Base-by-base conservation (phyloP, 106 monocot genomes). In the Apostasia ramifera region DNA sequence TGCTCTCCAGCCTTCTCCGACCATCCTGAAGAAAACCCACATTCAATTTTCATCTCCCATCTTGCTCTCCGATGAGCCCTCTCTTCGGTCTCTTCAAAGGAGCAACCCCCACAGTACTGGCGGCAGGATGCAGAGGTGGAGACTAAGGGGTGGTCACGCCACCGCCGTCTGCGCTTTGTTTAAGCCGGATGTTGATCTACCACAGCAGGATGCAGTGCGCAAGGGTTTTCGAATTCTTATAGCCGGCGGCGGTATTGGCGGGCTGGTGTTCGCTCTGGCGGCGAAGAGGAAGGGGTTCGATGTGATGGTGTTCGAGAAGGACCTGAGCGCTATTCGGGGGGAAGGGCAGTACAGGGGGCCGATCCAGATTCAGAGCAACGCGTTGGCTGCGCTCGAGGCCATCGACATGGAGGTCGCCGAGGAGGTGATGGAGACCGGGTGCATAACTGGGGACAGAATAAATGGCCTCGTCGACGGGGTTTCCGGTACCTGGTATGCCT, bases 331-430 rank as follows among this genome's bases (percentile, higher is more conserved):
- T 6, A 65, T 89, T 47, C 76, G 84, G 74, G 88, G 88, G 11
- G 88, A 89, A 60, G 88, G 88, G 71, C 84, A 82, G 77, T 89
- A 89, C 62, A 79, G 88, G 63, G 88, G 88, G 2, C 88, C 88
- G 1, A 89, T 89, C 47, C 88, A 89, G 80, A 82, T 89, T 41
- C 88, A 89, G 74, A 89, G 88, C 74, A 89, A 85, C 60, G 88
- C 88, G 0, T 38, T 89, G 57, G 88, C 88, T 13, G 84, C 84
- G 45, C 65, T 89, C 11, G 88, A 89, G 69, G 79, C 84, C 2
- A 80, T 89, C 9, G 88, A 89, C 71, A 15, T 77, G 77, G 71
- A 77, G 38, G 84, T 85, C 8, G 88, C 84, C 0, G 88, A 89
- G 55, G 82, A 85, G 76, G 81, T 89, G 42, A 77, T 89, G 88